phyloP scores from a whole-genome alignment of 2,329 filamentous ascomycete species.

The Dendrostoma leiphaemia region DNA sequence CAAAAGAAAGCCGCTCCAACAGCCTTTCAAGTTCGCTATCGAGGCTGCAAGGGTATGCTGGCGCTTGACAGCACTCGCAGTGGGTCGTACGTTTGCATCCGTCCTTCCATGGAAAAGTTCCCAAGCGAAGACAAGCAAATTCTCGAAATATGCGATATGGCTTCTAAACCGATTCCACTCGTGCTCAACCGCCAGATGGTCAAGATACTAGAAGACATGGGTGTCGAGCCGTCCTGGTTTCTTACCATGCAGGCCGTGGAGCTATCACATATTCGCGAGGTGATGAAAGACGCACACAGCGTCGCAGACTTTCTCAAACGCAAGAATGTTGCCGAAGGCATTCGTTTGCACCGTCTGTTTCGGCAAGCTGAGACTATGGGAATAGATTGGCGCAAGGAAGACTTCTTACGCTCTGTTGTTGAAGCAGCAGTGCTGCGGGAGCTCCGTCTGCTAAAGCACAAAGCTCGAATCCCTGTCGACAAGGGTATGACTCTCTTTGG shows the following conservation, averaged over 20 bases:
- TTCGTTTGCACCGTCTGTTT: constrained; percentile 63
- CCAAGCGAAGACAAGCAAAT: constrained; percentile 49
- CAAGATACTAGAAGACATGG: constrained; percentile 82
- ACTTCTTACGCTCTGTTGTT: constrained; percentile 67
- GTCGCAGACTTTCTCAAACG: constrained; percentile 65
- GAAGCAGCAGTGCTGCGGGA: constrained; percentile 70
- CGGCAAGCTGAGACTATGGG: constrained; percentile 54
- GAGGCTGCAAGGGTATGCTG: constrained; percentile 76
- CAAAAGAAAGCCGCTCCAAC: constrained; percentile 51
- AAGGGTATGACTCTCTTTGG: constrained; percentile 77
- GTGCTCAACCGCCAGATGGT: constrained; percentile 78
- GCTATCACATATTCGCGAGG: constrained; percentile 55
- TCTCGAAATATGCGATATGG: constrained; percentile 71
- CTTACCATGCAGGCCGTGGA: constrained; percentile 61
- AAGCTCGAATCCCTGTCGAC: constrained; percentile 69
- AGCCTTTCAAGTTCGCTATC: constrained; percentile 72
- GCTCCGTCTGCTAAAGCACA: constrained; percentile 74
- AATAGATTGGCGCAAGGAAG: constrained; percentile 65
- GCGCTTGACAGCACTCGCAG: constrained; percentile 61
- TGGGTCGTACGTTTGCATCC: constrained; percentile 59
- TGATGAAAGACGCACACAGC: constrained; percentile 57
- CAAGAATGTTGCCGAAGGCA: constrained; percentile 58
- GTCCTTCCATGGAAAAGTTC: constrained; percentile 81
- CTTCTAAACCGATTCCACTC: constrained; percentile 64
- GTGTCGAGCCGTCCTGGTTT: constrained; percentile 58